phyloP scores from a whole-genome alignment of 2,329 filamentous ascomycete genomes.

The Grosmannia penicillata region DNA sequence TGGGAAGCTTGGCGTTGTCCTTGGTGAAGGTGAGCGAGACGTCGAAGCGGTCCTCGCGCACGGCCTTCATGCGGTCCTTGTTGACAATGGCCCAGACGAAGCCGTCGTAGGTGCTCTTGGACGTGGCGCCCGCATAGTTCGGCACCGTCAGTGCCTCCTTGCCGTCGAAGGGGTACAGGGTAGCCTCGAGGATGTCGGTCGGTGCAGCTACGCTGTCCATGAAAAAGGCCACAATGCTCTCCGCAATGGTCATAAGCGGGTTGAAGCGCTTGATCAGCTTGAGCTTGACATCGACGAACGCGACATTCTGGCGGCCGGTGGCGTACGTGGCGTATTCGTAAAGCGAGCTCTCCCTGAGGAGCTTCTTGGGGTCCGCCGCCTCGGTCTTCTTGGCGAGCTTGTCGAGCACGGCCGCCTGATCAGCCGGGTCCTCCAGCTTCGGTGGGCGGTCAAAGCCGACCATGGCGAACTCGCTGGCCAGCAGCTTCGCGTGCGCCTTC shows the following conservation, averaged over 20 bases:
- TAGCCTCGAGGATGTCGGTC: conserved; percentile 59
- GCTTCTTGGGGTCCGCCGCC: conserved; percentile 28
- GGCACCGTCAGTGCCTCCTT: conserved; percentile 70
- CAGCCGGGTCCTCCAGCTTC: conserved; percentile 22
- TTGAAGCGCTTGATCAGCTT: conserved; percentile 78
- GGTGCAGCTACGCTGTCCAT: conserved; percentile 61
- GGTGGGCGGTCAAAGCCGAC: conserved; percentile 59
- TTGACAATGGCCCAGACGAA: conserved; percentile 95
- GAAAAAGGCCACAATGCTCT: conserved; percentile 59
- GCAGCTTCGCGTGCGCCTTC: conserved; percentile 51
- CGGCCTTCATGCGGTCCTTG: conserved; percentile 81
- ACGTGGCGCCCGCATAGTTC: conserved; percentile 16
- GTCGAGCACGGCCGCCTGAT: conserved; percentile 52
- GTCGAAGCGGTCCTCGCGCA: conserved; percentile 89
- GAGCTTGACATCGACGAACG: conserved; percentile 77
- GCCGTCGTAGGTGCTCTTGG: conserved; percentile 63
- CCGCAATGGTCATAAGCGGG: conserved; percentile 46
- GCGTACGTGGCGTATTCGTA: conserved; percentile 81
- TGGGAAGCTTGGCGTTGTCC: conserved; percentile 77
- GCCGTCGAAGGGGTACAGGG: conserved; percentile 81
- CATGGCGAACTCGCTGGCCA: conserved; percentile 71
- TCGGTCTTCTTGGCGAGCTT: conserved; percentile 22
- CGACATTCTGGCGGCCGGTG: conserved; percentile 82
- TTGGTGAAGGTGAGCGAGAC: conserved; percentile 85
- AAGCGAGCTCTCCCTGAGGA: conserved; percentile 75